Evolutionary conservation across 164 flowering plant genomes (phyloP), one percentile per base, ranked within the genome.

Genomic region (Malania oleifera): DNA sequence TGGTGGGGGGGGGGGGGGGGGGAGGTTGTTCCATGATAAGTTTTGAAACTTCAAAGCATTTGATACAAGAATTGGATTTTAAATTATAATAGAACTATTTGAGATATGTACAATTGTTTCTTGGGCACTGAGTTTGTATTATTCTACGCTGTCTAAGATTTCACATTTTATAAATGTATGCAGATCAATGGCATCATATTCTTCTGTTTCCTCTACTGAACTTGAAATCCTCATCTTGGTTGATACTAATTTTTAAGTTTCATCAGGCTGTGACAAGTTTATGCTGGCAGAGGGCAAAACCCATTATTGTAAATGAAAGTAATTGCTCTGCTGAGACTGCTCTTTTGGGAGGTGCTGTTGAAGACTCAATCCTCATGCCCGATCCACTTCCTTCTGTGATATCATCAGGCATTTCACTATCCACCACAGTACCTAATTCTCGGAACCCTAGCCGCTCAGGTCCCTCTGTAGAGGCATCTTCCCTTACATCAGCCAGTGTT

Each of bases 251-350:
- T 34, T 67, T 58, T 2, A 29, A 45, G 15, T 64, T 60, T 66
- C 47, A 41, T 46, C 85, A 95, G 99, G 90, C 96, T 64, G 89
- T 91, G 60, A 74, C 96, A 70, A 87, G 91, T 71, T 80, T 95
- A 60, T 87, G 90, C 78, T 95, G 99, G 99, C 98, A 95, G 75
- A 87, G 96, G 75, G 79, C 96, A 54, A 95, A 84, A 69, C 93
- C 99, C 27, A 76, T 79, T 8, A 54, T 71, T 61, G 84, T 95
- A 18, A 87, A 77, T 70, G 96, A 89, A 65, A 83, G 66, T 55
- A 87, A 59, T 59, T 88, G 96, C 72, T 73, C 79, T 57, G 79
- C 82, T 49, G 98, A 95, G 66, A 75, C 68, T 75, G 90, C 88
- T 65, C 97, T 95, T 67, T 53, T 91, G 59, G 99, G 98, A 59